phyloP scores from a whole-genome alignment of 495 filamentous ascomycete species.

The Cryomyces antarcticus region DNA sequence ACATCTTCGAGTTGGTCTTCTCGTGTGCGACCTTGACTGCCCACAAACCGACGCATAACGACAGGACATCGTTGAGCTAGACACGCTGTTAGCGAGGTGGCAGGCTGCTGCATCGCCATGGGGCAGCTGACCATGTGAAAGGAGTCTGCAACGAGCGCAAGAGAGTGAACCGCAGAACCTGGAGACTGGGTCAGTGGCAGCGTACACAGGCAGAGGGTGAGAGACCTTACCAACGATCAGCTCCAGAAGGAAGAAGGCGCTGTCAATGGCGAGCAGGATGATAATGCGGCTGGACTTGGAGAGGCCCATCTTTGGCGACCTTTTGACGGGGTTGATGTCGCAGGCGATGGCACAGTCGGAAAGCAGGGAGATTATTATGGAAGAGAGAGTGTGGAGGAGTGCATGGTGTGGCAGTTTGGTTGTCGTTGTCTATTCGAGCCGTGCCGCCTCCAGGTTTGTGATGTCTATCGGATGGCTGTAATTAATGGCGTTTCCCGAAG shows the following conservation, averaged over 20 bases:
- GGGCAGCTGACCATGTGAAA: constrained; percentile 72
- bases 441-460: too few relatives aligned
- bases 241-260: constrained; percentile 76
- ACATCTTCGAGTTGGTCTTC: constrained; percentile 63
- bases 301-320: constrained; percentile 43
- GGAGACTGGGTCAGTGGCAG: constrained; percentile 1
- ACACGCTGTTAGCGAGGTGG: background rate
- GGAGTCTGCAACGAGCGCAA: constrained; percentile 86
- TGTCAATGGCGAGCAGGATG: constrained; percentile 80
- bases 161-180: constrained; percentile 69
- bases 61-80: constrained; percentile 90
- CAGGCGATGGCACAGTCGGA: too few relatives aligned
- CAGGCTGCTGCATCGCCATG: background rate
- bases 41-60: constrained; percentile 81
- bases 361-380: too few relatives aligned
- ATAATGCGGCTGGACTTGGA: constrained; percentile 85
- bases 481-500: too few relatives aligned
- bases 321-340: too few relatives aligned
- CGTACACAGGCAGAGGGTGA: background rate
- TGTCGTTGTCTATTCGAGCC: too few relatives aligned
- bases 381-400: too few relatives aligned
- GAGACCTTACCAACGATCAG: constrained; percentile 40
- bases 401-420: too few relatives aligned
- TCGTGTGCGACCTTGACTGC: constrained; percentile 70
- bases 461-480: too few relatives aligned